Evolutionary conservation across 2,329 filamentous ascomycete genomes (phyloP), one percentile per base, ranked within the genome.

Genomic region (Aspergillaceae sp.): DNA sequence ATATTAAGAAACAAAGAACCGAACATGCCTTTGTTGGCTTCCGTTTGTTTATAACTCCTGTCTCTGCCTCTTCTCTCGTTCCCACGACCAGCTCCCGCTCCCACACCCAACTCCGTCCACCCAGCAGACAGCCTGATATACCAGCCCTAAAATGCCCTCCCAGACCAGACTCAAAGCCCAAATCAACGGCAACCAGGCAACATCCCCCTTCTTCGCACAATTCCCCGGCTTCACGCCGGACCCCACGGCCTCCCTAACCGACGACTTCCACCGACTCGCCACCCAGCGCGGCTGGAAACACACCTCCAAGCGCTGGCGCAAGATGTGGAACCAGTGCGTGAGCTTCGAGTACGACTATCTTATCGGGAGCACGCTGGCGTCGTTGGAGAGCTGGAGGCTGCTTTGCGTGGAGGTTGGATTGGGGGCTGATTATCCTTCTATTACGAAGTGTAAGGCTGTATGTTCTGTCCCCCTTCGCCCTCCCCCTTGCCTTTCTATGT

Each of bases 391-490:
- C 2, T 64, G 57, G 59, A 55, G 58, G 35, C 30, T 43, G 2
- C 37, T 65, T 10, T 64, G 61, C 41, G 29, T 9, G 2, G 56
- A 63, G 28, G 29, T 65, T 2, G 51, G 49, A 0, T n/a, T 66
- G 1, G 26, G 33, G 3, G 29, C 10, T 44, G 35, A 19, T 4
- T 44, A 35, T 0, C 30, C 32, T 1, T 62, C 60, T 1, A 59
- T 64, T 11, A 56, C 4, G 2, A 28, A 60, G 40, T 65, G 62
- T 47, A 58, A 56, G 29, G 56, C 56, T 50, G 60, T 63, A 40
- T 40, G 44, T 42, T 27, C 19, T 35, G 5, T 10, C 34, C 33
- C 8, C 2, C n/a, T 5, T 6, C 7, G 19, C 19, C 19, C 19
- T 2, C 2, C 19, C 19, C 19, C 19, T 19, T 19, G 19, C 2